Base-by-base conservation (phyloP, 345 rosid genomes). In the Mallotus nudiflorus region DNA sequence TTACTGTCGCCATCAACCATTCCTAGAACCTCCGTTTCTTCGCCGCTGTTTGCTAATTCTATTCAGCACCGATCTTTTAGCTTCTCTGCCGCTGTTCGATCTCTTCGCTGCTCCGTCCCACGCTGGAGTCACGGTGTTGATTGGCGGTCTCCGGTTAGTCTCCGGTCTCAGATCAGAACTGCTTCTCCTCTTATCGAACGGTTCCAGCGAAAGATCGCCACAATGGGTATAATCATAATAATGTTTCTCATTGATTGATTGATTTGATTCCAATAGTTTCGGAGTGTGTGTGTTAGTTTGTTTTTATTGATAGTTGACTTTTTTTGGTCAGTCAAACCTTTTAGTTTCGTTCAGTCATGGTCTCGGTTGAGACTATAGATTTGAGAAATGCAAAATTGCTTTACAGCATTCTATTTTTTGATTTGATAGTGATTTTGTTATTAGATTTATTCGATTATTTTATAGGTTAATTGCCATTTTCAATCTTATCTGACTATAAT, bases 61-160 rank as follows among this genome's bases (percentile, higher is more conserved):
- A 52, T 69, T 49, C 67, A 52, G 54, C 82, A 72, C 28, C 89
- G 95, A 69, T 81, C 93, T 62, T 74, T 86, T 39, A 60, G 83
- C 60, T 81, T 75, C 77, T 70, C 81, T 16, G 65, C 90, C 58
- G 83, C 91, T n/a, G 73, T 60, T 28, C 84, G 92, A 46, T 79
- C 87, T 4, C 61, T 86, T 33, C 78, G 81, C 22, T 73, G 71
- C 68, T 87, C 82, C 11, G 72, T 76, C 2, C 86, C 91, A 31
- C 87, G 90, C 56, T 89, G 97, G 96, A 84, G 91, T 71, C 96
- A 88, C 76, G 84, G 93, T 49, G 80, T 82, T 46, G 88, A 86
- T 69, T 88, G 96, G 69, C 80, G 85, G 54, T 85, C 89, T 39
- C 85, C 91, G 0, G 39, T 82, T 46, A 74, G 91, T 44, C 85